A percentile compares a stretch with the other conserved stretches of the same genome.
These are phyloP conservation scores for Triticum urartu DNA, from an alignment of 176 grass and related monocot species.

Conservation along the genomic window DNA sequence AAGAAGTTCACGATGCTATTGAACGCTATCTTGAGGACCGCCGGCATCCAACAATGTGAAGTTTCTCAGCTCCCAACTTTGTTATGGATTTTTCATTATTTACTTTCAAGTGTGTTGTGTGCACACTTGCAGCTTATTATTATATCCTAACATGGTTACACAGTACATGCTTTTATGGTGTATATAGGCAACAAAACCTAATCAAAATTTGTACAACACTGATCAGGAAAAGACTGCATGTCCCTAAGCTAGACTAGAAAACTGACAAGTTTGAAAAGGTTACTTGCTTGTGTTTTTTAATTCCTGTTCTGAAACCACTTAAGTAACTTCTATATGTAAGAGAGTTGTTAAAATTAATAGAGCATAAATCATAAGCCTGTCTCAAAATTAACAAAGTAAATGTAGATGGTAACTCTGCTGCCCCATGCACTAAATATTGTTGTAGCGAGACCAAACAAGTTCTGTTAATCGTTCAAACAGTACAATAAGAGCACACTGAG, in stretches of 20 bases:
- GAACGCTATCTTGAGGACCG: neutral
- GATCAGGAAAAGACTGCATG: neutral
- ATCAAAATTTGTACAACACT: neutral
- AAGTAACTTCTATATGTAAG: neutral
- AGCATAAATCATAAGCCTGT: neutral
- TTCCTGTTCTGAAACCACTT: neutral
- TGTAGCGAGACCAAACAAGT: neutral
- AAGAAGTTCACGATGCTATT: neutral
- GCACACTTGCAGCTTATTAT: neutral
- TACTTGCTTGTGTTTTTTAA: neutral
- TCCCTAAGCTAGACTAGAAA: neutral
- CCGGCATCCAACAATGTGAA: neutral
- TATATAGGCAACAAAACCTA: neutral
- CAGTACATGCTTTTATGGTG: neutral
- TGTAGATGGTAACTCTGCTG: neutral
- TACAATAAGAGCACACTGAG: neutral
- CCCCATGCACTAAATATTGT: neutral
- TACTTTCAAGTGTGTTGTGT: neutral
- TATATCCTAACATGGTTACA: neutral
- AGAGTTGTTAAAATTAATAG: neutral
- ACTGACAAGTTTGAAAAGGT: neutral
- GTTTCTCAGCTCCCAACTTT: neutral
- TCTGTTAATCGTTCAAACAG: neutral
- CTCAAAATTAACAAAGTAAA: neutral
- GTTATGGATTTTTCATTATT: neutral